Conservation (phyloP, 2,329 filamentous ascomycete species). For the Colletotrichum aenigma region DNA sequence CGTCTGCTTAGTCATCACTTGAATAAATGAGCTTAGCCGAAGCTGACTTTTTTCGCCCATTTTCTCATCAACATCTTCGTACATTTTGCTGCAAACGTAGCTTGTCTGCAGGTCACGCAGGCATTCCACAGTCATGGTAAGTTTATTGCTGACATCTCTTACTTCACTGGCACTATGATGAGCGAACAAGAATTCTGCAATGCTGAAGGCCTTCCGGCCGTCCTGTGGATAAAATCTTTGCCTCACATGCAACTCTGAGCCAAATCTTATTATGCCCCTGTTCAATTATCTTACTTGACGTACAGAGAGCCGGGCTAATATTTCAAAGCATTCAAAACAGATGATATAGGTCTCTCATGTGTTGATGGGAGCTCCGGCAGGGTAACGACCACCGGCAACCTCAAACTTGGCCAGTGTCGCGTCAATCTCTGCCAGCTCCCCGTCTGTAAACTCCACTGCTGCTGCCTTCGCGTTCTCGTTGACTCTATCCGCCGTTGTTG, state of each 20-base stretch:
- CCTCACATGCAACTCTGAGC: slow-evolving; percentile 17
- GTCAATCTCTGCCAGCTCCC: slow-evolving; percentile 57
- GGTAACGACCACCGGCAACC: slow-evolving; percentile 54
- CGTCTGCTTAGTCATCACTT: slow-evolving; percentile 2
- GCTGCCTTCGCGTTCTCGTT: slow-evolving; percentile 63
- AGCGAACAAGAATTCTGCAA: slow-evolving; percentile 52
- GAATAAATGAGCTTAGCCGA: neutral
- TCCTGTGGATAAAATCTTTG: slow-evolving; percentile 35
- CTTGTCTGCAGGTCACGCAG: neutral
- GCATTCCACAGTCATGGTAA: slow-evolving; percentile 6
- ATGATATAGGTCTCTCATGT: slow-evolving; percentile 31
- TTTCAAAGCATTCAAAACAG: neutral
- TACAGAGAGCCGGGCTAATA: neutral
- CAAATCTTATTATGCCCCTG: neutral
- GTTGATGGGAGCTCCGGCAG: slow-evolving; percentile 35
- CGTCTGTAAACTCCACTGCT: slow-evolving; percentile 50
- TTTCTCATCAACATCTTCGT: neutral
- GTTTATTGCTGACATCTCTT: slow-evolving; percentile 31
- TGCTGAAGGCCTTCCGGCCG: slow-evolving; percentile 40
- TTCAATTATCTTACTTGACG: neutral
- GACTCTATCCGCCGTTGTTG: slow-evolving; percentile 59
- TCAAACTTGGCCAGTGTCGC: slow-evolving; percentile 51
- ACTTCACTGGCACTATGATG: slow-evolving; percentile 25
- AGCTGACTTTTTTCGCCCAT: neutral
- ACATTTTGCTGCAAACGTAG: neutral